Evolutionary conservation across 2,329 filamentous ascomycete genomes (phyloP).

Genomic region (Ophiostoma himal-ulmi): DNA sequence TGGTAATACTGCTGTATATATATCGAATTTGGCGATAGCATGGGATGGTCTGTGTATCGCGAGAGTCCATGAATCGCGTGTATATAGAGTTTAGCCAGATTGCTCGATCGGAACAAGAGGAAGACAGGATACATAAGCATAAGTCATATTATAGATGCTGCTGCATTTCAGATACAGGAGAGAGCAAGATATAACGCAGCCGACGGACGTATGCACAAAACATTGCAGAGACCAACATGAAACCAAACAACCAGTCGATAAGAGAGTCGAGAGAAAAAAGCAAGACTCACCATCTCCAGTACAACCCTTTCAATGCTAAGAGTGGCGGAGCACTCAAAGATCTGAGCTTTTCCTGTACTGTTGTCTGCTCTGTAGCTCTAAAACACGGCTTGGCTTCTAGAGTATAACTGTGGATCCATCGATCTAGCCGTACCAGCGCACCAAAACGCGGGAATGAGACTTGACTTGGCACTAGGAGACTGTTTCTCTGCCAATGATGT

Average conservation of each 20-base stretch:
- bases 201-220: background rate
- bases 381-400: background rate
- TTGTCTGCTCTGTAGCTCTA: background rate
- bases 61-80: too few relatives aligned
- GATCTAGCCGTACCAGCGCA: slow-evolving; percentile 1
- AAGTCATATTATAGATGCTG: too few relatives aligned
- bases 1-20: too few relatives aligned
- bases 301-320: background rate
- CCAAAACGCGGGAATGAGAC: background rate
- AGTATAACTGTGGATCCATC: background rate
- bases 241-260: background rate
- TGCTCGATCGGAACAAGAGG: too few relatives aligned
- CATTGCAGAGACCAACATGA: background rate
- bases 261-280: background rate
- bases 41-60: too few relatives aligned
- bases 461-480: background rate
- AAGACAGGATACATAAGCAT: too few relatives aligned
- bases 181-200: too few relatives aligned
- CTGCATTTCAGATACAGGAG: too few relatives aligned
- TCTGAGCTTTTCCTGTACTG: background rate
- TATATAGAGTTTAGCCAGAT: too few relatives aligned
- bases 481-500: background rate
- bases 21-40: too few relatives aligned
- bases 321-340: background rate
- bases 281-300: background rate